Evolutionary conservation across 768 basidiomycete genomes (phyloP), one percentile per base, ranked within the genome.

Genomic region (Cystofilobasidium bisporidii): DNA sequence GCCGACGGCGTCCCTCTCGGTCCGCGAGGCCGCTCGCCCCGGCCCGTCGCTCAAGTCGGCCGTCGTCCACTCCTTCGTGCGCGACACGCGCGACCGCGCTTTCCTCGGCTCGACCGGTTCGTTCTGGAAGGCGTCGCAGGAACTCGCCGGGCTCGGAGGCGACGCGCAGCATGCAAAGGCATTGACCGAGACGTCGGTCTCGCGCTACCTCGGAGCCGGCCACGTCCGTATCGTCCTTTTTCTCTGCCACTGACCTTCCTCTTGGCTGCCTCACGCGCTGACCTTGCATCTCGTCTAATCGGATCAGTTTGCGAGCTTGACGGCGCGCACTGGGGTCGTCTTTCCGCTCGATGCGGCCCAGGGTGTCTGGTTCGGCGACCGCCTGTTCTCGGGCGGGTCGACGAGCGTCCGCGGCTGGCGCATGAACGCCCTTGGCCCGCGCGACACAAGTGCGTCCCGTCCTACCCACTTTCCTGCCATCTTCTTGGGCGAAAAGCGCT

Each of bases 331-430:
- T 0, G 93, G 93, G 2, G 67, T 89, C 30, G 78, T 98, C 15
- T 83, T 83, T 74, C 83, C 85, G 57, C 75, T 94, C 10, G 78
- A 79, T 15, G 76, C 80, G 17, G 81, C 83, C 10, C 58, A 40
- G 28, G n/a, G 58, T 40, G 58, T 57, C 41, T 53, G 69, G 62
- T 60, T 78, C 65, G 68, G 81, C 1, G 96, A 99, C 77, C 84
- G 91, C 8, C 91, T 91, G 76, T 92, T 94, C 71, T 82, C 97
- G 0, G 96, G 96, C 30, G 96, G 96, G 0, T 92, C 96, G 0
- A 83, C 86, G 10, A 89, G 85, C 63, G 81, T 98, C 0, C 81
- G 96, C 8, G 83, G 84, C 61, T 93, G 94, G 78, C 82, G 82
- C 53, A 79, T 81, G 9, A 89, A 88, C 73, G 80, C 85, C 4